Evolutionary conservation across 495 filamentous ascomycete genomes (phyloP).

Genomic region (Chlorociboria aeruginascens): DNA sequence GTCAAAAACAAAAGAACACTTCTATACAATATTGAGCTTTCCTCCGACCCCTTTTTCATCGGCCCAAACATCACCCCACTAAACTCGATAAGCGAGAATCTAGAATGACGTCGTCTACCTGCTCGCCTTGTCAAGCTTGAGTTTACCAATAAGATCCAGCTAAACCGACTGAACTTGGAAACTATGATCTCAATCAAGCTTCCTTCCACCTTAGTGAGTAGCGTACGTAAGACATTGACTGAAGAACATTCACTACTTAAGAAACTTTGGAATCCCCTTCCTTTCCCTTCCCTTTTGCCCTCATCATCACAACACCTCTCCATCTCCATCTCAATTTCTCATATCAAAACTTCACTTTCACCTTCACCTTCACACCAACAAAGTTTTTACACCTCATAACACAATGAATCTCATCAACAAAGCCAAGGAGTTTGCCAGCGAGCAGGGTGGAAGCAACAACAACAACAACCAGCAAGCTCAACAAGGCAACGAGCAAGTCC

Average conservation of each 20-base stretch:
- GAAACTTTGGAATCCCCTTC: neutral
- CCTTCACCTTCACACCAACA: neutral
- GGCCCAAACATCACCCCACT: too few species aligned
- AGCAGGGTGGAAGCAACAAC: neutral
- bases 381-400: neutral
- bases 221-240: too few species aligned
- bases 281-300: neutral
- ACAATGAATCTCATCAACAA: conserved; percentile 33
- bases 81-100: too few species aligned
- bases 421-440: conserved; percentile 10
- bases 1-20: too few species aligned
- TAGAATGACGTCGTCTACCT: too few species aligned
- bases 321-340: neutral
- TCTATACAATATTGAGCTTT: too few species aligned
- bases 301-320: neutral
- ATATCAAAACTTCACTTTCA: neutral
- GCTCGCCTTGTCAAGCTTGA: too few species aligned
- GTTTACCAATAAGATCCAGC: too few species aligned
- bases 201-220: too few species aligned
- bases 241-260: neutral
- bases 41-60: too few species aligned
- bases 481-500: neutral
- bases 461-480: conserved; percentile 4
- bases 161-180: too few species aligned
- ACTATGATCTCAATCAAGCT: too few species aligned